These are phyloP conservation scores for Aspergillus cristatus DNA, from an alignment of 495 filamentous ascomycete genomes.

Conservation along the genomic window DNA sequence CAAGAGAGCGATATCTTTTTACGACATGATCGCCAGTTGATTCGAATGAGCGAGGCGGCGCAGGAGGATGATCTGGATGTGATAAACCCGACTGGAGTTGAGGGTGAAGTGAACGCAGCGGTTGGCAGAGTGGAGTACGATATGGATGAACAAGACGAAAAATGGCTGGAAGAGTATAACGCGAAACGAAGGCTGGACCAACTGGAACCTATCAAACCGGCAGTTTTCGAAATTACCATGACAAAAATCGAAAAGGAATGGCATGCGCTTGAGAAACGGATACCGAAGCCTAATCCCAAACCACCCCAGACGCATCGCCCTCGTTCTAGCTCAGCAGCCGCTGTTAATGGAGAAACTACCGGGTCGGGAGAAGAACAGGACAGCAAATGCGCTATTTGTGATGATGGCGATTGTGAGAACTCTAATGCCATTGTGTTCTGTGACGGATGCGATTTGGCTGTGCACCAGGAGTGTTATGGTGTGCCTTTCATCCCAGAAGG, in stretches of 20 bases:
- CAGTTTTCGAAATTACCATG: slow-evolving; percentile 94
- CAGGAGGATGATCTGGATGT: slow-evolving; percentile 79
- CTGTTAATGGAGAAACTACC: slow-evolving; percentile 80
- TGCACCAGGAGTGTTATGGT: slow-evolving; percentile 98
- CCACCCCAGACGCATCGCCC: slow-evolving; percentile 86
- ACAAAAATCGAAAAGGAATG: slow-evolving; percentile 99
- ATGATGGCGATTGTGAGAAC: slow-evolving; percentile 97
- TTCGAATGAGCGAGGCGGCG: slow-evolving; percentile 67
- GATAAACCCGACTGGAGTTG: slow-evolving; percentile 43
- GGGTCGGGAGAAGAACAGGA: slow-evolving; percentile 86
- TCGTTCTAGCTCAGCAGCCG: slow-evolving; percentile 82
- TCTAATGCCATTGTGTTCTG: slow-evolving; percentile 99
- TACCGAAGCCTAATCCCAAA: slow-evolving; percentile 92
- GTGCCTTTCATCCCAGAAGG: slow-evolving; percentile 98
- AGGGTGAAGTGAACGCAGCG: slow-evolving; percentile 50
- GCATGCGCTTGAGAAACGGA: slow-evolving; percentile 90
- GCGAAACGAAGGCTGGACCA: slow-evolving; percentile 58
- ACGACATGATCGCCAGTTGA: slow-evolving; percentile 63
- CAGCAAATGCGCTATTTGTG: slow-evolving; percentile 94
- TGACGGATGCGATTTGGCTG: slow-evolving; percentile 93
- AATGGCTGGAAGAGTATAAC: slow-evolving; percentile 87
- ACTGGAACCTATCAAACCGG: slow-evolving; percentile 74
- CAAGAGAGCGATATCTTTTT: slow-evolving; percentile 86
- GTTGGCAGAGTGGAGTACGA: slow-evolving; percentile 92
- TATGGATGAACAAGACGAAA: slow-evolving; percentile 98